Percentiles rank a stretch among this genome's conserved stretches.
These are phyloP conservation scores for Betula pendula DNA, from an alignment of 306 rosid species.

Conservation along the genomic window DNA sequence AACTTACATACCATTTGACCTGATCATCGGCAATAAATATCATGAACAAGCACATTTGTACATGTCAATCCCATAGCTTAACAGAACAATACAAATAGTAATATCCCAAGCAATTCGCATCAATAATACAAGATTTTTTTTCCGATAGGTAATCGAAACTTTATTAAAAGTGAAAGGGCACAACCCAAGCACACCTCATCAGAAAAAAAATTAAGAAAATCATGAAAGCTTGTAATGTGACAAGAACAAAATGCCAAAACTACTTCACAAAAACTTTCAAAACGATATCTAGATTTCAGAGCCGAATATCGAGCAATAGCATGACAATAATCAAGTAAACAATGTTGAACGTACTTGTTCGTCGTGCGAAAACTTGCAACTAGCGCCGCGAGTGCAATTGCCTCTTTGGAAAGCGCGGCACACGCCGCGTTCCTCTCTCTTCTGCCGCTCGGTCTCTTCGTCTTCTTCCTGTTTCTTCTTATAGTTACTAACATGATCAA, in stretches of 20 bases:
- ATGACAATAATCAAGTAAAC: too few species aligned
- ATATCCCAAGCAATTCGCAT: neutral
- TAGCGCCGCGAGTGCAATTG: constrained; percentile 85
- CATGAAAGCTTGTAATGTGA: too few species aligned
- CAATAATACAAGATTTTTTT: neutral
- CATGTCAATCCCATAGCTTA: neutral
- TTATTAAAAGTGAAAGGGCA: too few species aligned
- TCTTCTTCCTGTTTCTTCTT: constrained; percentile 95
- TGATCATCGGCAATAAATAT: neutral
- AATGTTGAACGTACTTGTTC: constrained; percentile 56
- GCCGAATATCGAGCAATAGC: neutral
- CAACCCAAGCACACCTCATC: too few species aligned
- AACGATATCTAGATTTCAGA: neutral
- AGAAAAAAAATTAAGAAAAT: too few species aligned
- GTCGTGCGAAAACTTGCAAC: constrained; percentile 89
- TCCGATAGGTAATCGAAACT: too few species aligned
- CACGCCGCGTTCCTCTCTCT: constrained; percentile 87
- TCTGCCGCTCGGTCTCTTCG: constrained; percentile 74
- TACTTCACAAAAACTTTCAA: neutral
- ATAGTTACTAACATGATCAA: constrained; percentile 79
- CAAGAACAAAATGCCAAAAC: neutral
- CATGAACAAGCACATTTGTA: neutral
- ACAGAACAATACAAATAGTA: neutral
- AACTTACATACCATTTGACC: neutral
- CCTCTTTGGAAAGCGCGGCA: constrained; percentile 96